A percentile compares a stretch with the other conserved stretches of the same genome.
Evolutionary conservation across 352 stramenopile genomes (phyloP).

Genomic region (Aphanomyces cochlioides): DNA sequence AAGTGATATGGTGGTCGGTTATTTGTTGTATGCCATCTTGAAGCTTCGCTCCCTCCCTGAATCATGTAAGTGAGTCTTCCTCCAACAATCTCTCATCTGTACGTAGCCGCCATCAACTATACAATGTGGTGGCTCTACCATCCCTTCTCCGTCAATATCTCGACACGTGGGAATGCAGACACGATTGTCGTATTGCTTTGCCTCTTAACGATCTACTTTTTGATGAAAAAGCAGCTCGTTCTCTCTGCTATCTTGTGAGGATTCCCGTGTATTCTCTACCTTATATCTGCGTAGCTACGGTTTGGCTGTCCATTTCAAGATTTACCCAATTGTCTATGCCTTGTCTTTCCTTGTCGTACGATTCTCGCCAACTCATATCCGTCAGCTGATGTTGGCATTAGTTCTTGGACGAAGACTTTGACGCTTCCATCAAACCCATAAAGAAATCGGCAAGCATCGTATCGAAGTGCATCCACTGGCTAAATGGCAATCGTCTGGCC

Average conservation of each 20-base stretch:
- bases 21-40: slow-evolving; percentile 86
- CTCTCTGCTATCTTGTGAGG: slow-evolving; percentile 64
- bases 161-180: slow-evolving; percentile 97
- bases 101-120: slow-evolving; percentile 25
- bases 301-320: slow-evolving; percentile 96
- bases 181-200: slow-evolving; percentile 92
- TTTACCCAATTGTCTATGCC: slow-evolving; percentile 98
- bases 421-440: slow-evolving; percentile 37
- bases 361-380: neutral
- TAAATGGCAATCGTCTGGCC: slow-evolving; percentile 73
- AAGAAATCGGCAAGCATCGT: slow-evolving; percentile 1
- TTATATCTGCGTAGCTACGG: slow-evolving; percentile 68
- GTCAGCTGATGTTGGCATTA: slow-evolving; percentile 31
- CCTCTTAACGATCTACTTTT: slow-evolving; percentile 84
- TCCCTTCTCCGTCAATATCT: slow-evolving; percentile 98
- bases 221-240: slow-evolving; percentile 77
- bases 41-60: slow-evolving; percentile 51
- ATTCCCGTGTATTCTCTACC: neutral
- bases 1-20: slow-evolving; percentile 91
- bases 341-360: slow-evolving; percentile 82
- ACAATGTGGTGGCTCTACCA: slow-evolving; percentile 94
- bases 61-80: slow-evolving; percentile 36
- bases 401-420: slow-evolving; percentile 62
- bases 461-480: slow-evolving; percentile 42
- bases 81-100: neutral